phyloP scores from a whole-genome alignment of 345 rosid species.

The Aethionema arabicum region DNA sequence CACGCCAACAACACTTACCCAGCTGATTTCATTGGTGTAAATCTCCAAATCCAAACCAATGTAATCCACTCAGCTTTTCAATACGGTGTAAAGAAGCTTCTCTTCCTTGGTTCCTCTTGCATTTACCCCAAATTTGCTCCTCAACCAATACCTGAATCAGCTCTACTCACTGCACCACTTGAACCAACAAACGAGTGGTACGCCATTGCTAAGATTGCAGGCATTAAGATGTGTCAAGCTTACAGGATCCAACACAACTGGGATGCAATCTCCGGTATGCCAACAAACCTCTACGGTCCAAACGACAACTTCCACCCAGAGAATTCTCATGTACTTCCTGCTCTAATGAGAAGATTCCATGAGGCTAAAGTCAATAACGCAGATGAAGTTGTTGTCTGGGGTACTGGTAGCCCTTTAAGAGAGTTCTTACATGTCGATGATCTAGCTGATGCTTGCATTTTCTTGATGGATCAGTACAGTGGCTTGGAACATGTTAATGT shows the following conservation, averaged over 20 bases:
- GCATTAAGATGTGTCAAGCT: slow-evolving; percentile 96
- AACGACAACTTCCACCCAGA: slow-evolving; percentile 89
- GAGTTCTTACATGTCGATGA: slow-evolving; percentile 97
- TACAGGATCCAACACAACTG: slow-evolving; percentile 71
- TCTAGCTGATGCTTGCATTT: slow-evolving; percentile 84
- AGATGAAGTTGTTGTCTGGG: slow-evolving; percentile 94
- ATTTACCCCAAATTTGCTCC: slow-evolving; percentile 94
- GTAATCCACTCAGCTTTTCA: slow-evolving; percentile 76
- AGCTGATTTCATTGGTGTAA: slow-evolving; percentile 86
- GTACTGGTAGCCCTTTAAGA: slow-evolving; percentile 85
- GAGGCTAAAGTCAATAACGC: slow-evolving; percentile 73
- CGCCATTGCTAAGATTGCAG: slow-evolving; percentile 85
- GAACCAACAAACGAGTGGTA: slow-evolving; percentile 99
- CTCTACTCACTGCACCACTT: slow-evolving; percentile 74
- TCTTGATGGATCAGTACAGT: slow-evolving; percentile 72
- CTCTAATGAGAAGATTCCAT: slow-evolving; percentile 84
- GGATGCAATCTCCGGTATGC: slow-evolving; percentile 93
- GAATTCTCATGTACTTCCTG: slow-evolving; percentile 92
- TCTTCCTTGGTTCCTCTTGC: slow-evolving; percentile 93
- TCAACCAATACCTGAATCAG: slow-evolving; percentile 80
- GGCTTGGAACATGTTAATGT: slow-evolving; percentile 85
- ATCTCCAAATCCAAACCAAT: slow-evolving; percentile 94
- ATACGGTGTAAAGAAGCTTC: slow-evolving; percentile 65
- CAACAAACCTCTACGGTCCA: slow-evolving; percentile 88
- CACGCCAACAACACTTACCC: slow-evolving; percentile 97